Evolutionary conservation across 108 stramenopile genomes (phyloP).

Genomic region (Nitzschia sp.): DNA sequence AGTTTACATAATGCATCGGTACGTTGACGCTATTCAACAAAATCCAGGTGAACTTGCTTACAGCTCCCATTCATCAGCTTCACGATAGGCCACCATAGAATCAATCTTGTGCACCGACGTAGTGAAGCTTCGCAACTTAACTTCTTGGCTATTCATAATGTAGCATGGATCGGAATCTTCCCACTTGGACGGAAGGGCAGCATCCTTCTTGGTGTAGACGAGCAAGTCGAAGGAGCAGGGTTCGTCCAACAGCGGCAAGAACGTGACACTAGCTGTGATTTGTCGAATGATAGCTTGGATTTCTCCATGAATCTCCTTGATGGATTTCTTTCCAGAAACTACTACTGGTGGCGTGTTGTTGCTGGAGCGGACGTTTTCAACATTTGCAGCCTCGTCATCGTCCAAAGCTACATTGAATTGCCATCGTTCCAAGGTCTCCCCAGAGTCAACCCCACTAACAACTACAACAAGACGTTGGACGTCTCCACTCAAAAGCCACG

Average conservation of each 20-base stretch:
- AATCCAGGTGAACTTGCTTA: no score
- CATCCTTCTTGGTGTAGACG: constrained; percentile 92
- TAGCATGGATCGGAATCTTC: constrained; percentile 96
- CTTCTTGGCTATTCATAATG: constrained; percentile 94
- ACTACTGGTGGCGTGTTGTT: background rate
- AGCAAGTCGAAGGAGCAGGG: constrained; percentile 98
- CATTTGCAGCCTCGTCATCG: constrained; percentile 35
- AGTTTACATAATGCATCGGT: no score
- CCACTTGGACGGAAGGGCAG: constrained; percentile 89
- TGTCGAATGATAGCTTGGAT: constrained; percentile 99
- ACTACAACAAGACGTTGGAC: constrained; percentile 96
- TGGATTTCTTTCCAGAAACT: constrained; percentile 53
- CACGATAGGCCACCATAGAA: constrained; percentile 90
- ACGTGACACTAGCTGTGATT: constrained; percentile 96
- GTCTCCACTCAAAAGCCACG: constrained; percentile 88
- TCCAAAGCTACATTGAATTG: constrained; percentile 93
- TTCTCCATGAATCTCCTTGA: constrained; percentile 95
- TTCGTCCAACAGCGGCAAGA: constrained; percentile 95
- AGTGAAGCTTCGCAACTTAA: constrained; percentile 92
- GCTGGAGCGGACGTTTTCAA: constrained; percentile 40
- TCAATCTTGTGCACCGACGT: constrained; percentile 94
- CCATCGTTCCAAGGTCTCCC: constrained; percentile 97
- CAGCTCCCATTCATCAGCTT: constrained; percentile 89
- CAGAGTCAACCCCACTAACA: constrained; percentile 92
- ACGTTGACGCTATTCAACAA: no score